A percentile compares a stretch with the other conserved stretches of the same genome.
These are phyloP conservation scores for Neckera pumila DNA, from an alignment of 225 moss, liverwort and hornwort species.

Conservation along the genomic window DNA sequence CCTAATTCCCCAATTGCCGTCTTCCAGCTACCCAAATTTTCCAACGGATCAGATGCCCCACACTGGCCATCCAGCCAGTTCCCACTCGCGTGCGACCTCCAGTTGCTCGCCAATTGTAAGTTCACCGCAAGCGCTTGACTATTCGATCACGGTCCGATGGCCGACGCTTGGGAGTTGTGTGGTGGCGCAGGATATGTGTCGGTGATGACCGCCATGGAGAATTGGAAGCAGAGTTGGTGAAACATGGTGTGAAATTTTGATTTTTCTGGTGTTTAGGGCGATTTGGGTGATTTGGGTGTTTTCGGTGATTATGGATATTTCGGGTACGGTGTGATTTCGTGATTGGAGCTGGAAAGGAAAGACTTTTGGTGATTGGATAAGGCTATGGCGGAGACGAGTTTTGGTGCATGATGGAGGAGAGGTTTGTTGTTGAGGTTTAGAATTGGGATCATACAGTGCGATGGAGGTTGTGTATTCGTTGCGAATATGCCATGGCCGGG, in stretches of 20 bases:
- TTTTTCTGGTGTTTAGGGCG: no score
- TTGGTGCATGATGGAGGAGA: neutral
- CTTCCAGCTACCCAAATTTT: neutral
- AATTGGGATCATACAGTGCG: neutral
- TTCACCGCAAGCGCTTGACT: neutral
- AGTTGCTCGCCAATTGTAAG: neutral
- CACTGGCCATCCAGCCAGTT: neutral
- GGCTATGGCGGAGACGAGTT: neutral
- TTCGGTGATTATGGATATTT: neutral
- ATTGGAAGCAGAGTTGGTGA: neutral
- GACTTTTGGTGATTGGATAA: neutral
- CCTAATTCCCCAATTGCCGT: neutral
- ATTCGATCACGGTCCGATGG: neutral
- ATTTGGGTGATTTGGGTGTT: neutral
- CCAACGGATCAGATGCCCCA: neutral
- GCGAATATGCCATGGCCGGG: slow-evolving; percentile 13
- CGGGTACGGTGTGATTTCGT: neutral
- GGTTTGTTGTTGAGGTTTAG: neutral
- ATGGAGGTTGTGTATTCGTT: slow-evolving; percentile 24
- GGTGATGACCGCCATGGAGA: neutral
- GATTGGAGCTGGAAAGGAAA: neutral
- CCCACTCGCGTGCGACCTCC: neutral
- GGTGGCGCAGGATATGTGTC: neutral
- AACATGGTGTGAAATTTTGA: neutral
- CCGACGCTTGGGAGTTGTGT: neutral